Percentiles rank a stretch among this genome's conserved stretches.
Conservation (phyloP, 176 grass and related monocot genomes). For the Aegilops umbellulata region DNA sequence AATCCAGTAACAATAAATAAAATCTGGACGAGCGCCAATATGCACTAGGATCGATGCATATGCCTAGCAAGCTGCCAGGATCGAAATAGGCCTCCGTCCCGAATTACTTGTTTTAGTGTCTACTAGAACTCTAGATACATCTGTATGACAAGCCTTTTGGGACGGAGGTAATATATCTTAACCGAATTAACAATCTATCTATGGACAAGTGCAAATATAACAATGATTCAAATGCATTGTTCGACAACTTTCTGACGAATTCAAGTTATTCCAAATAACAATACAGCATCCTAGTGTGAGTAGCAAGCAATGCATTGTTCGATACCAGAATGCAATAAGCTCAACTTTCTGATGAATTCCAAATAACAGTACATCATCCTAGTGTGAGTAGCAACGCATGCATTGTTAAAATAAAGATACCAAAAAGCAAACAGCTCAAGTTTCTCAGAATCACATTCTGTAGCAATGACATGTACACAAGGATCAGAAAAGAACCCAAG, state of each 20-base stretch:
- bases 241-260: not conserved
- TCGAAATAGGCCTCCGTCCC: not conserved
- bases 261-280: not conserved
- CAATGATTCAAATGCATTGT: not conserved
- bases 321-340: not conserved
- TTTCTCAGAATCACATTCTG: too few relatives aligned
- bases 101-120: too few relatives aligned
- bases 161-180: not conserved
- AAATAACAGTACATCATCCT: not conserved
- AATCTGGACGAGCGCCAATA: not conserved
- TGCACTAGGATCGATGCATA: not conserved
- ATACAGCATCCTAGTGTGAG: too few relatives aligned
- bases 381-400: too few relatives aligned
- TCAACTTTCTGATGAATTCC: not conserved
- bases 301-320: not conserved
- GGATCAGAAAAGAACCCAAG: too few relatives aligned
- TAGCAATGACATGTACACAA: too few relatives aligned
- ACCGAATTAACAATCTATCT: not conserved
- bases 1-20: not conserved
- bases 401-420: too few relatives aligned
- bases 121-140: too few relatives aligned
- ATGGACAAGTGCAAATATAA: not conserved
- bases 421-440: not conserved
- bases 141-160: too few relatives aligned
- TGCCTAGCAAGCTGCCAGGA: not conserved